A percentile compares a stretch with the other conserved stretches of the same genome.
phyloP scores from a whole-genome alignment of 257 asterid species.

The Anisodus tanguticus region DNA sequence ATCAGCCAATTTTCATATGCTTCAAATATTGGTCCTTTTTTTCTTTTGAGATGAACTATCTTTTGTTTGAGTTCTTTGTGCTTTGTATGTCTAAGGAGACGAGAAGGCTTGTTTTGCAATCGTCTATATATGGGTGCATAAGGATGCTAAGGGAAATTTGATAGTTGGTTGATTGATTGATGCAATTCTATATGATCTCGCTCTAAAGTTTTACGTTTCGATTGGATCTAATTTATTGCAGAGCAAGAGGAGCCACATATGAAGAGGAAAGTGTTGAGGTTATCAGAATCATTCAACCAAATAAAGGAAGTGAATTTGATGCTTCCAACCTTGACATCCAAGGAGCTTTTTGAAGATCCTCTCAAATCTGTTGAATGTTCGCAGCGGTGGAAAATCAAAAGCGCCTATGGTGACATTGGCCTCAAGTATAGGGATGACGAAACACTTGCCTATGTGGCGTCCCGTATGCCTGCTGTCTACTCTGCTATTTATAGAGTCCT shows the following conservation, averaged over 20 bases:
- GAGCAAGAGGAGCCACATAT: conserved; percentile 80
- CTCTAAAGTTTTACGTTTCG: not conserved
- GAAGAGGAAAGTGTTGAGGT: conserved; percentile 83
- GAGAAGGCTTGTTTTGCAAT: conserved; percentile 7
- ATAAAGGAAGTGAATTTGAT: conserved; percentile 80
- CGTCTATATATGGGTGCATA: not conserved
- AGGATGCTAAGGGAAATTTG: not conserved
- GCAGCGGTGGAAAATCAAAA: conserved; percentile 78
- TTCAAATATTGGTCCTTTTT: not conserved
- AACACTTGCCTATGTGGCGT: conserved; percentile 84
- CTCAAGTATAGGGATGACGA: conserved; percentile 80
- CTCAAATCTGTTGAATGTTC: conserved; percentile 68
- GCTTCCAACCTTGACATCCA: conserved; percentile 75
- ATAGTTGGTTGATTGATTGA: not conserved
- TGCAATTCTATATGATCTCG: not conserved
- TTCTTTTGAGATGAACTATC: not conserved
- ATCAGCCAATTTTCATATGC: not conserved
- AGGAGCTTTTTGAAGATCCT: conserved; percentile 85
- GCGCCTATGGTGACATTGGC: conserved; percentile 78
- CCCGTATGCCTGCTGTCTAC: conserved; percentile 97
- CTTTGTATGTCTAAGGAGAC: not conserved
- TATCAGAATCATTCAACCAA: conserved; percentile 67
- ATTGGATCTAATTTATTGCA: conserved; percentile 34
- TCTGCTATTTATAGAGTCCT: conserved; percentile 84
- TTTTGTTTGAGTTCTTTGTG: not conserved